Conservation (phyloP, 345 rosid species). For the Aethionema arabicum region DNA sequence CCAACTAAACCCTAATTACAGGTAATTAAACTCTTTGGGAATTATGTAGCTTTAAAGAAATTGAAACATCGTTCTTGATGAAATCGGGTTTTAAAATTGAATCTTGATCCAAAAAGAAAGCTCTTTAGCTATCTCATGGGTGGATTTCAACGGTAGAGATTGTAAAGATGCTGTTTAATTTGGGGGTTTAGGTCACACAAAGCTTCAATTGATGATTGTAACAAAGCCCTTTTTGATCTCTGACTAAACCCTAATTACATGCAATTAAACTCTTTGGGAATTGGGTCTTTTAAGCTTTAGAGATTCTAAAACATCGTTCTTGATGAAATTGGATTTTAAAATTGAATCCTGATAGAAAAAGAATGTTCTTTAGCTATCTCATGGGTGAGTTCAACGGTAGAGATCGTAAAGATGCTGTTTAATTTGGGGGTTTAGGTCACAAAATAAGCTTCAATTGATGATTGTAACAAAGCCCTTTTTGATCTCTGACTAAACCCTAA, state of each 20-base stretch:
- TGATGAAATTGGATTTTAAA: neutral
- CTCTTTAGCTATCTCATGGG: neutral
- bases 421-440: neutral
- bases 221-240: conserved; percentile 32
- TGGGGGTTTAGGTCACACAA: neutral
- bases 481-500: conserved; percentile 64
- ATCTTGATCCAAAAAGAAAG: neutral
- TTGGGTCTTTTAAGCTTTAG: neutral
- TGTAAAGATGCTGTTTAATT: neutral
- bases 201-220: neutral
- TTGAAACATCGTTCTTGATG: neutral
- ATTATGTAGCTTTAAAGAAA: neutral
- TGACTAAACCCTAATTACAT: conserved; percentile 85
- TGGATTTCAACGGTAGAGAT: neutral
- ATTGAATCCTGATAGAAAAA: neutral
- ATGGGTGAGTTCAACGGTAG: neutral
- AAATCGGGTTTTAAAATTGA: neutral
- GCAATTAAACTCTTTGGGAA: conserved; percentile 26
- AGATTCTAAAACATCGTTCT: neutral
- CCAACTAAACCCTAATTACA: conserved; percentile 79
- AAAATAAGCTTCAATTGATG: neutral
- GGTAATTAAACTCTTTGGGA: conserved; percentile 37
- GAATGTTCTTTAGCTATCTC: conserved; percentile 1
- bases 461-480: neutral
- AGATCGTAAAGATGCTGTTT: neutral